A percentile compares a stretch with the other conserved stretches of the same genome.
phyloP scores from a whole-genome alignment of 2,329 filamentous ascomycete species.

The Diplocarpon mali region DNA sequence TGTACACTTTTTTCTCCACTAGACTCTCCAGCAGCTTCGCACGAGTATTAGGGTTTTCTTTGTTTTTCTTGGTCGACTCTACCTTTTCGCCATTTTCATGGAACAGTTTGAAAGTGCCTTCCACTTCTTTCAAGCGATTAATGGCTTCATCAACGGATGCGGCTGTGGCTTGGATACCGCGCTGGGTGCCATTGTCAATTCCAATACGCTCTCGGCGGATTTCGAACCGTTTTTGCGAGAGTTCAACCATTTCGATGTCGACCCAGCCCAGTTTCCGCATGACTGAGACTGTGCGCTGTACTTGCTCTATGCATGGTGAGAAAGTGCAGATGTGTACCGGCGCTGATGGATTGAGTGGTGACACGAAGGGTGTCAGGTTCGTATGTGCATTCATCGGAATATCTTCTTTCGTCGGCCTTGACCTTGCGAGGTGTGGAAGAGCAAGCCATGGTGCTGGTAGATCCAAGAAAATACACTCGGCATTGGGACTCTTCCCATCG shows the following conservation, averaged over 20 bases:
- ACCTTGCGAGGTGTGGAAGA: constrained; percentile 61
- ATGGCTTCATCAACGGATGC: constrained; percentile 73
- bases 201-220: constrained; percentile 74
- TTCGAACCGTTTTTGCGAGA: constrained; percentile 68
- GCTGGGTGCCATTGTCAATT: constrained; percentile 41
- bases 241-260: constrained; percentile 87
- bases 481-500: constrained; percentile 42
- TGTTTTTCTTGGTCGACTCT: constrained; percentile 18
- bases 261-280: constrained; percentile 79
- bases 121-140: constrained; percentile 59
- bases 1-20: constrained; percentile 46
- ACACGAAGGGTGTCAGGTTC: constrained; percentile 34
- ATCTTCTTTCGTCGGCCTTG: constrained; percentile 22
- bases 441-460: constrained; percentile 74
- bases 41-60: constrained; percentile 28
- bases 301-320: constrained; percentile 94
- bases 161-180: constrained; percentile 49
- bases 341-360: constrained; percentile 58
- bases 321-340: constrained; percentile 83
- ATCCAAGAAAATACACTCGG: constrained; percentile 67
- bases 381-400: constrained; percentile 8
- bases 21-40: constrained; percentile 26
- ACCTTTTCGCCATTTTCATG: constrained; percentile 33
- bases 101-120: constrained; percentile 55
- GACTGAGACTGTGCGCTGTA: constrained; percentile 70